Evolutionary conservation across 441 rosid genomes (phyloP).

Genomic region (Biscutella auriculata): DNA sequence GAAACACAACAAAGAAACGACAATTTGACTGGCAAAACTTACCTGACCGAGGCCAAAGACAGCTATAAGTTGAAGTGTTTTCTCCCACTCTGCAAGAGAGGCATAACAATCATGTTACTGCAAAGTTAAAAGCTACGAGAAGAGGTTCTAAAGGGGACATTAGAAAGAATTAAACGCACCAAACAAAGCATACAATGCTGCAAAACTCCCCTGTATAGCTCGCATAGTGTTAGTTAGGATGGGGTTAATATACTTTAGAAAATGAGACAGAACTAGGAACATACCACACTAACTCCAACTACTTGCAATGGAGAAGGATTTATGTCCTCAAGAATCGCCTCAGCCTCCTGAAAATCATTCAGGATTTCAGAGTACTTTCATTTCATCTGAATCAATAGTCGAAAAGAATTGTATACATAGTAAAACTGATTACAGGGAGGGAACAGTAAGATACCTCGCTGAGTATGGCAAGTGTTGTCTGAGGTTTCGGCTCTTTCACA

Average conservation of each 20-base stretch:
- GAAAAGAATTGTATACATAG: no score
- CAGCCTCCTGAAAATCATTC: constrained; percentile 59
- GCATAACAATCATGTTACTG: constrained; percentile 2
- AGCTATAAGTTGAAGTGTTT: constrained; percentile 68
- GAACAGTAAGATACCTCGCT: constrained; percentile 52
- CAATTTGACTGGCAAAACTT: background rate
- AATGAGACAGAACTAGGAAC: constrained; percentile 14
- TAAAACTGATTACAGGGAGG: background rate
- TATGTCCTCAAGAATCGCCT: constrained; percentile 79
- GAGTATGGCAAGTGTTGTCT: constrained; percentile 64
- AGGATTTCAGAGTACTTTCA: background rate
- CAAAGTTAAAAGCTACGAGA: background rate
- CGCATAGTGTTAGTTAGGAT: constrained; percentile 6
- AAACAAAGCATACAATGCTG: constrained; percentile 45
- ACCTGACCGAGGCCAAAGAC: constrained; percentile 56
- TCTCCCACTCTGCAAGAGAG: constrained; percentile 73
- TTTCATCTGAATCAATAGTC: background rate
- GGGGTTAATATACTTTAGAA: background rate
- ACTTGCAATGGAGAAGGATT: constrained; percentile 74
- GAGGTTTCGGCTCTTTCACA: constrained; percentile 70
- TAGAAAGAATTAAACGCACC: constrained; percentile 33
- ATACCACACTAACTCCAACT: constrained; percentile 73
- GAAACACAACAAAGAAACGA: background rate
- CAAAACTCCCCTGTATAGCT: constrained; percentile 47
- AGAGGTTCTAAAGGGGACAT: background rate